Evolutionary conservation across 2,329 filamentous ascomycete genomes (phyloP), one percentile per base, ranked within the genome.

Genomic region (Paramyrothecium roridum): DNA sequence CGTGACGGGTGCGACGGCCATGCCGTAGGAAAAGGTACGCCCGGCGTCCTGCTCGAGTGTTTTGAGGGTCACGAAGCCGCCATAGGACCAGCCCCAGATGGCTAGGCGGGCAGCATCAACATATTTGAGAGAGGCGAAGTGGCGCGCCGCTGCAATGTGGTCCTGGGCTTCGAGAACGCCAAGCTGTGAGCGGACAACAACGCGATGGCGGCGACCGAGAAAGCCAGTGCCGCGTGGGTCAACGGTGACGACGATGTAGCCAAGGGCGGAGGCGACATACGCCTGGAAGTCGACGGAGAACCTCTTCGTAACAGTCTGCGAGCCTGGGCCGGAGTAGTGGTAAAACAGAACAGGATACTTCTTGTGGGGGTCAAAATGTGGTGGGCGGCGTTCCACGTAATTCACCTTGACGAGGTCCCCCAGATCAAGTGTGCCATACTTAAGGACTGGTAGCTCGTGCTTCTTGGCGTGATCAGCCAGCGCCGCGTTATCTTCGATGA

Each of bases 41-140:
- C 96, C 95, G 10, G 85, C 93, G 69, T 99, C 95, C 58, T 85
- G 83, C 77, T 99, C 95, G 13, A 99, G 85, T 1, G 91, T 95
- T 78, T 99, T 99, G 65, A 99, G 82, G 7, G 95, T 91, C 79
- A 90, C 90, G 78, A 96, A 99, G 12, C 95, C 95, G 56, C 95
- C 95, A 67, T 95, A 99, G 59, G 91, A 96, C 95, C 95, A 99
- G 50, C 95, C 95, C 95, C 95, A 99, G 67, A 99, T 96, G 20
- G 92, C 93, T 63, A 99, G 84, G 54, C 90, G 85, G 8, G 85
- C 80, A 23, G 83, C 78, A 69, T 99, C 96, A 16, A 97, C 87
- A 70, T 99, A 98, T 16, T 82, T 73, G 68, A 91, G 93, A 40
- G 78, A 76, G 0, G 89, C 88, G 87, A 91, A 98, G 61, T 89